Percentiles rank a stretch among this genome's conserved stretches.
Conservation (phyloP, 345 rosid species). For the Populus pruinosa region DNA sequence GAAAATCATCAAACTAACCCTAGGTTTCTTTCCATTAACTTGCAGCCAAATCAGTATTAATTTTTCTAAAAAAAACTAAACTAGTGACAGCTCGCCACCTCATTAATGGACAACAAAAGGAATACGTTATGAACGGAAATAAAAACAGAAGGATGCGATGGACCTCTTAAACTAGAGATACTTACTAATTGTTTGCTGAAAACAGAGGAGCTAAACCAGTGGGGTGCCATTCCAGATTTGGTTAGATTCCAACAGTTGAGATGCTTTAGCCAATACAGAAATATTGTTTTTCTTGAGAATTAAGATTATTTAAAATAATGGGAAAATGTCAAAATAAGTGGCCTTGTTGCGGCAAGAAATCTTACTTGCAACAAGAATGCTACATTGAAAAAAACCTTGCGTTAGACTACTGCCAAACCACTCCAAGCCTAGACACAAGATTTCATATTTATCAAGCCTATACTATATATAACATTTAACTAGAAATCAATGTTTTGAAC, state of each 20-base stretch:
- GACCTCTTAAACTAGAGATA: too few species aligned
- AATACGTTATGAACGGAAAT: too few species aligned
- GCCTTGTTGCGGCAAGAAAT: neutral
- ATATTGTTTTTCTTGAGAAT: neutral
- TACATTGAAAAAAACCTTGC: constrained; percentile 1
- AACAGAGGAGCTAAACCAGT: neutral
- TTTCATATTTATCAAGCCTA: neutral
- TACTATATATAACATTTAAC: neutral
- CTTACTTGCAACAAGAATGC: neutral
- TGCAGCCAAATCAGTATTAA: too few species aligned
- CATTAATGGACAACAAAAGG: too few species aligned
- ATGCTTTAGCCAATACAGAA: neutral
- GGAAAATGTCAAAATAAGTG: neutral
- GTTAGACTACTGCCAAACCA: neutral
- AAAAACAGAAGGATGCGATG: too few species aligned
- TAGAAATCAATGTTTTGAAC: neutral
- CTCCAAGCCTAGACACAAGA: neutral
- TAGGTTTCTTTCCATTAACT: too few species aligned
- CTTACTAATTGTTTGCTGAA: too few species aligned
- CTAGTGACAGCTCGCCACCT: too few species aligned
- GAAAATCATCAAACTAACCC: too few species aligned
- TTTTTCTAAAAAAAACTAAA: too few species aligned
- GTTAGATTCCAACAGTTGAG: neutral
- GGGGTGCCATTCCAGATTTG: neutral
- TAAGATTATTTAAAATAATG: neutral